These are phyloP conservation scores for Tripterygium wilfordii DNA, from an alignment of 177 flowering plant species.

Conservation along the genomic window DNA sequence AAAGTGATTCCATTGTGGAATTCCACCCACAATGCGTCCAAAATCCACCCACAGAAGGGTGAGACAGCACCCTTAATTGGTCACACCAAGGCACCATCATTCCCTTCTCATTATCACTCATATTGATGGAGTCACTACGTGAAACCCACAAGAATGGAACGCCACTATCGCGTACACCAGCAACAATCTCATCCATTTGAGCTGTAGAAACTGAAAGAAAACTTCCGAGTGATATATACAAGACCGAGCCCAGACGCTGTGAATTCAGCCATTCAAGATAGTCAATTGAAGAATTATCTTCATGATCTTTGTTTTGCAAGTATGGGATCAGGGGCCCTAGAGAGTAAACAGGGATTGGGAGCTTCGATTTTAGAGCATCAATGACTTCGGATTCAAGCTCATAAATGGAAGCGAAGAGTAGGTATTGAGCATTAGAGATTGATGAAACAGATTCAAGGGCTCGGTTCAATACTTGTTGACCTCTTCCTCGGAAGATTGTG, in stretches of 20 bases:
- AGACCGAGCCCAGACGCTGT: slow-evolving; percentile 27
- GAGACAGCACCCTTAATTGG: slow-evolving; percentile 44
- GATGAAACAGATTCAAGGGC: neutral
- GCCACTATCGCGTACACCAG: neutral
- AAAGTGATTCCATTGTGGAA: slow-evolving; percentile 41
- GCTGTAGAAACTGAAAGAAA: neutral
- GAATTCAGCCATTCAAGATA: slow-evolving; percentile 43
- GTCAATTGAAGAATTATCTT: neutral
- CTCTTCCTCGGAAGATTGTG: slow-evolving; percentile 2
- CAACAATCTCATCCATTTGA: slow-evolving; percentile 1
- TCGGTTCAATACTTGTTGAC: neutral
- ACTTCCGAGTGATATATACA: slow-evolving; percentile 35
- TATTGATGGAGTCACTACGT: too few relatives aligned
- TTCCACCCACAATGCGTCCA: slow-evolving; percentile 75
- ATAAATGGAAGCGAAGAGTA: slow-evolving; percentile 19
- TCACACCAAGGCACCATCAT: slow-evolving; percentile 53
- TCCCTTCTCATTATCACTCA: slow-evolving; percentile 27
- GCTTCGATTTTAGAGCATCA: slow-evolving; percentile 8
- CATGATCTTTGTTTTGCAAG: slow-evolving; percentile 15
- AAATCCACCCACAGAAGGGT: slow-evolving; percentile 56
- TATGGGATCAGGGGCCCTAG: slow-evolving; percentile 59
- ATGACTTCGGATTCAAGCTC: slow-evolving; percentile 25
- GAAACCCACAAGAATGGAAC: neutral
- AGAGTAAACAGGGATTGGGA: slow-evolving; percentile 24
- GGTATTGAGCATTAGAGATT: slow-evolving; percentile 12